Conservation (phyloP, 2,329 filamentous ascomycete species). For the Bipolaris oryzae region DNA sequence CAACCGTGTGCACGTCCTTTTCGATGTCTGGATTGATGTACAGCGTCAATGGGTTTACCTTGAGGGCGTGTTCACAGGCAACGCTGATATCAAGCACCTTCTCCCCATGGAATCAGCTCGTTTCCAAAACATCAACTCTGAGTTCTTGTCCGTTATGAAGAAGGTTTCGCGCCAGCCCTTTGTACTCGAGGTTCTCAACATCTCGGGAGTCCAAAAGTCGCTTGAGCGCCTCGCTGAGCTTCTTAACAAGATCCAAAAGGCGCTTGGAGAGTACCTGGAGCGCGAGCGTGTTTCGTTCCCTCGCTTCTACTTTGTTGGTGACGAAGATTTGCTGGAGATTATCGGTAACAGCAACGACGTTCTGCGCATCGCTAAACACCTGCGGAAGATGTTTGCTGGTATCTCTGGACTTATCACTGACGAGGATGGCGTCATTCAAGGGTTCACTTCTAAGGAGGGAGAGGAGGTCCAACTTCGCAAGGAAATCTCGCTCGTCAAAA, state of each 20-base stretch:
- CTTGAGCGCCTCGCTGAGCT: constrained; percentile 94
- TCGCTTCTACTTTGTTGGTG: constrained; percentile 98
- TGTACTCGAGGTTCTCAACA: constrained; percentile 93
- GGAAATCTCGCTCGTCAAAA: constrained; percentile 89
- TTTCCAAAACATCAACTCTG: constrained; percentile 99
- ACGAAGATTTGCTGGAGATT: constrained; percentile 97
- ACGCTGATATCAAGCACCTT: constrained; percentile 97
- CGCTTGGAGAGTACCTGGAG: constrained; percentile 96
- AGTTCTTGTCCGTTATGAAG: constrained; percentile 99
- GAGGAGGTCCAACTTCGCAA: constrained; percentile 87
- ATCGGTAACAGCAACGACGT: constrained; percentile 99
- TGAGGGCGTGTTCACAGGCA: constrained; percentile 97
- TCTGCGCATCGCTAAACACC: constrained; percentile 93
- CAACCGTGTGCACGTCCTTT: constrained; percentile 94
- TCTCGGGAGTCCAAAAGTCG: constrained; percentile 94
- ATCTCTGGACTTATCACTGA: constrained; percentile 89
- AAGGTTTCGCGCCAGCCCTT: constrained; percentile 97
- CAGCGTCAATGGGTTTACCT: constrained; percentile 99
- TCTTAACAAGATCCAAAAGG: constrained; percentile 98
- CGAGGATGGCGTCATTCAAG: constrained; percentile 85
- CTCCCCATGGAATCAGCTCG: constrained; percentile 94
- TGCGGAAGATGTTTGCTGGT: constrained; percentile 99
- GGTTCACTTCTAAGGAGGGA: constrained; percentile 93
- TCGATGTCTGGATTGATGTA: constrained; percentile 99
- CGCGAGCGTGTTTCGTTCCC: constrained; percentile 97